Conservation (phyloP, 805 yeast genomes). For the Metschnikowia dekortorum region DNA sequence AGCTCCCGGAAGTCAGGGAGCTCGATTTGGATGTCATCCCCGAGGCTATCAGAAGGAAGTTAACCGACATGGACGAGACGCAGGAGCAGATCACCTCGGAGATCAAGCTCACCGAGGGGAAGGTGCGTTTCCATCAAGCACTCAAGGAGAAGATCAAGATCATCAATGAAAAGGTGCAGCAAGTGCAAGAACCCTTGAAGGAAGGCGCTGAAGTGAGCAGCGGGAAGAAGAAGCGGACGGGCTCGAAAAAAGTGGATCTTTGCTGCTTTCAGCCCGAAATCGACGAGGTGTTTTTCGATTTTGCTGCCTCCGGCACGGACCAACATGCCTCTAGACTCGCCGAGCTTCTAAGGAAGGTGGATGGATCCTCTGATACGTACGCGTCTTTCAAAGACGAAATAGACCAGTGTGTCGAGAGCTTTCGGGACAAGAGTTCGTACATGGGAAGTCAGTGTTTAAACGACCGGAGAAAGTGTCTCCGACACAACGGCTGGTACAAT, state of each 20-base stretch:
- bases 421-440: slow-evolving; percentile 9
- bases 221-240: slow-evolving; percentile 16
- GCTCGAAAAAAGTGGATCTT: slow-evolving; percentile 40
- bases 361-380: slow-evolving; percentile 2
- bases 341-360: background rate
- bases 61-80: slow-evolving; percentile 13
- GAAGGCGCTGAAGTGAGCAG: slow-evolving; percentile 15
- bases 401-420: slow-evolving; percentile 12
- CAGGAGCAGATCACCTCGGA: slow-evolving; percentile 15
- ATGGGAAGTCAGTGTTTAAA: slow-evolving; percentile 38
- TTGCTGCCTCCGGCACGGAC: background rate
- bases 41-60: slow-evolving; percentile 11
- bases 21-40: slow-evolving; percentile 20
- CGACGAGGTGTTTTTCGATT: background rate
- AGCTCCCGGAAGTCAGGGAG: slow-evolving; percentile 28
- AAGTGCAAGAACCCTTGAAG: slow-evolving; percentile 14
- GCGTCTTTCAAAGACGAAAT: slow-evolving; percentile 15
- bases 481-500: slow-evolving; percentile 51
- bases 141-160: slow-evolving; percentile 34
- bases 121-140: slow-evolving; percentile 21
- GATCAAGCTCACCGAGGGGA: slow-evolving; percentile 14
- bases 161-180: slow-evolving; percentile 31
- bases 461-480: slow-evolving; percentile 53
- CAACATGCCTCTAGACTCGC: background rate
- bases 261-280: slow-evolving; percentile 48